Base-by-base conservation (phyloP, 2,329 filamentous ascomycete species). In the Apiospora hydei region DNA sequence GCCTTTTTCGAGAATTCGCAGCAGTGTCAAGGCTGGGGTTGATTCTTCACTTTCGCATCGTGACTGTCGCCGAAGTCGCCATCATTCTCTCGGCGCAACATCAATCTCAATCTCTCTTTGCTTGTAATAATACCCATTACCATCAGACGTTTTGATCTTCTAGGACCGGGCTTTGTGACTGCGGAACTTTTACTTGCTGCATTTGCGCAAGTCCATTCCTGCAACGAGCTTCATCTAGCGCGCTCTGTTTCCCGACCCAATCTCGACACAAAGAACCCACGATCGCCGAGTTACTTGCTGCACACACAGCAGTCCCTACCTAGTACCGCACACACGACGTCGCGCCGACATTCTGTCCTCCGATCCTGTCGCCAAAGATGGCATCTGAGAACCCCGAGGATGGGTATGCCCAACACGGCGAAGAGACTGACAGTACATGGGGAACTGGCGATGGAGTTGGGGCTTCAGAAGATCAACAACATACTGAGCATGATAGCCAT, bases 381-480 rank as follows among this genome's bases (percentile, higher is more conserved):
- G 77, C 77, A 72, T 79, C 79, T 49, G 78, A 79, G 69, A 72
- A 71, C 43, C 69, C 73, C 21, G 76, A 77, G 44, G 75, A 76
- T 51, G 61, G 71, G 11, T 73, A 72, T 69, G 71, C 75, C 70
- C 77, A 77, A 47, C 73, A 77, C 38, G 74, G 73, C 38, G 73
- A 71, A 64, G 74, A 75, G 71, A 71, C 74, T 49, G 61, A 71
- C 61, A 67, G 57, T 67, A 69, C 74, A 51, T 89, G 87, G 86
- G 85, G 83, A 79, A 85, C 87, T 81, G 84, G 82, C 80, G 81
- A 86, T 83, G 86, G 86, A 82, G 85, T 85, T 82, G 86, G 83
- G 77, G 84, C 85, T 78, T 85, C 87, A 82, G 90, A 89, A 82
- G 90, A 89, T 82, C 84, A 88, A 81, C 84, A 84, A 79, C 85